These are phyloP conservation scores for Backusella sp. DNA, from an alignment of 192 early-diverging fungal genomes.

Conservation along the genomic window DNA sequence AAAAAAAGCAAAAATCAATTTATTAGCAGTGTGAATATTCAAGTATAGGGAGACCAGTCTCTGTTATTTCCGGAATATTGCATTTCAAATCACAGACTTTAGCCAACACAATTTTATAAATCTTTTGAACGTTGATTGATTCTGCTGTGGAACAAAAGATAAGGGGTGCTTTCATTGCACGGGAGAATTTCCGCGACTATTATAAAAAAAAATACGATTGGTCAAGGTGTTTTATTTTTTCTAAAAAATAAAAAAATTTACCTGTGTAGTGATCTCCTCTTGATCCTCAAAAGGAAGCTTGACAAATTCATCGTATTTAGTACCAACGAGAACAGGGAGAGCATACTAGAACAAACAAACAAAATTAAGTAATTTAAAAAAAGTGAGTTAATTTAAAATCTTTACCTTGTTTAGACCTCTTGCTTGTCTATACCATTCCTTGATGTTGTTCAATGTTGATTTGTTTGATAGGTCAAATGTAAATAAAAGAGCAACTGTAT, in stretches of 20 bases:
- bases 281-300: conserved; percentile 85
- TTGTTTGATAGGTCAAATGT: conserved; percentile 95
- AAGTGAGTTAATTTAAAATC: background rate
- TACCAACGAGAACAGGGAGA: conserved; percentile 92
- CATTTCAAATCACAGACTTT: conserved; percentile 94
- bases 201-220: background rate
- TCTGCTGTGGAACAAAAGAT: conserved; percentile 94
- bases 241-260: conserved; percentile 16
- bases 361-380: background rate
- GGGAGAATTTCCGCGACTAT: conserved; percentile 81
- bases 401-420: conserved; percentile 90
- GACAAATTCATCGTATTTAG: conserved; percentile 95
- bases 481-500: conserved; percentile 93
- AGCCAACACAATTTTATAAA: conserved; percentile 94
- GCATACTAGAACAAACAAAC: conserved; percentile 59
- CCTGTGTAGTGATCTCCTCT: conserved; percentile 90
- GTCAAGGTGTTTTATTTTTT: background rate
- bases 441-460: conserved; percentile 88
- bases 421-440: conserved; percentile 97
- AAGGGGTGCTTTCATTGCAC: conserved; percentile 93
- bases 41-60: conserved; percentile 88
- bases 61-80: conserved; percentile 89
- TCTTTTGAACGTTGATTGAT: conserved; percentile 95
- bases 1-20: background rate
- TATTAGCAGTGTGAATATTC: conserved; percentile 61